These are phyloP conservation scores for Fragilaria radians DNA, from an alignment of 108 stramenopile species.

Conservation along the genomic window DNA sequence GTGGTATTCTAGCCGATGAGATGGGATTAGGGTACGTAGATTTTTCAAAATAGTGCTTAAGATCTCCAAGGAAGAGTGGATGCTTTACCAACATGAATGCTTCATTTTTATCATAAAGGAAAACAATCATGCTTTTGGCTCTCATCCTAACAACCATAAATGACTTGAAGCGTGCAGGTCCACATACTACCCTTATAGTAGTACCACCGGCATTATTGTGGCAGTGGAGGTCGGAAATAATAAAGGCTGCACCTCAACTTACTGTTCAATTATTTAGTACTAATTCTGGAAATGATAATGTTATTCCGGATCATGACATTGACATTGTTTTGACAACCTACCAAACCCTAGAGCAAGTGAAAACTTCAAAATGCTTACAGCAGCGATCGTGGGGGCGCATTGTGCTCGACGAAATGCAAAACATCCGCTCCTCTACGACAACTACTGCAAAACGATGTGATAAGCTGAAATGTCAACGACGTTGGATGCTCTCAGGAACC, in stretches of 20 bases:
- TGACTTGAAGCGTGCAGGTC: neutral
- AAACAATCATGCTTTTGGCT: neutral
- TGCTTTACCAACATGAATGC: too few relatives aligned
- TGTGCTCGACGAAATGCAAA: constrained; percentile 81
- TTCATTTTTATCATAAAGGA: neutral
- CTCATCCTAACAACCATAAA: constrained; percentile 1
- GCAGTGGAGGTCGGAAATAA: constrained; percentile 64
- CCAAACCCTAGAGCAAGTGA: constrained; percentile 14
- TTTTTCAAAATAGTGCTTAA: neutral
- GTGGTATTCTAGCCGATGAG: constrained; percentile 38
- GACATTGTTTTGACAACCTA: constrained; percentile 56
- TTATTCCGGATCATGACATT: neutral
- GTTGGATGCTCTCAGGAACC: constrained; percentile 82
- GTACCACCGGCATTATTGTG: constrained; percentile 61
- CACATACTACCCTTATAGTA: constrained; percentile 62
- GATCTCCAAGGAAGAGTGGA: neutral
- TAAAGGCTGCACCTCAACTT: constrained; percentile 22
- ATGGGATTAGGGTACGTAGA: constrained; percentile 13
- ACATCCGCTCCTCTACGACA: constrained; percentile 66
- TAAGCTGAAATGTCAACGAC: constrained; percentile 21
- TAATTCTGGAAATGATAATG: neutral
- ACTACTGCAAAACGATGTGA: constrained; percentile 54
- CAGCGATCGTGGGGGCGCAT: constrained; percentile 42
- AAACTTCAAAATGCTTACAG: constrained; percentile 4
- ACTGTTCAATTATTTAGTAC: constrained; percentile 11